phyloP scores from a whole-genome alignment of 2,329 filamentous ascomycete genomes.

The Xylaria sp. region DNA sequence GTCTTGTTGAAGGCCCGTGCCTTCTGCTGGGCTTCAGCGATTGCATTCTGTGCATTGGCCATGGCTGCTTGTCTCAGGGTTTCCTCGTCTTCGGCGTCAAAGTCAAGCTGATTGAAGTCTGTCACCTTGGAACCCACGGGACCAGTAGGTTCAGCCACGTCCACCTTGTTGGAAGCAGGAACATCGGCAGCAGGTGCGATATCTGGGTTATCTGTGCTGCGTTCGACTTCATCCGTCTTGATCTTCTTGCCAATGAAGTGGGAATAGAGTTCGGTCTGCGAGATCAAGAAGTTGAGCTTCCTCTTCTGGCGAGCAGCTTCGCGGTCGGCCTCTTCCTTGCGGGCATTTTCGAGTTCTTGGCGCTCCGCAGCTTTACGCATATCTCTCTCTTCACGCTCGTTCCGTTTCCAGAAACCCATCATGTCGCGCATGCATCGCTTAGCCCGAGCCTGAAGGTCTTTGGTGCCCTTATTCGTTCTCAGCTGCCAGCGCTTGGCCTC shows the following conservation, averaged over 20 bases:
- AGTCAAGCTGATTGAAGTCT: constrained; percentile 92
- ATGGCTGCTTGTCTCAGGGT: constrained; percentile 81
- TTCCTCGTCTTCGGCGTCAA: constrained; percentile 92
- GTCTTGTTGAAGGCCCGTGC: constrained; percentile 90
- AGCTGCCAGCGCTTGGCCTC: constrained; percentile 97
- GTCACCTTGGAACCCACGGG: constrained; percentile 75
- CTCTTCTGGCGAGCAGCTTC: constrained; percentile 97
- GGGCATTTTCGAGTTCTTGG: constrained; percentile 94
- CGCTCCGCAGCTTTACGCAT: constrained; percentile 91
- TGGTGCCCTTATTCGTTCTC: constrained; percentile 97
- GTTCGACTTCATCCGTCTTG: constrained; percentile 93
- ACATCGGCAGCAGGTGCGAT: constrained; percentile 62
- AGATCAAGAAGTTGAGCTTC: constrained; percentile 99
- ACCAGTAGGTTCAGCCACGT: constrained; percentile 60
- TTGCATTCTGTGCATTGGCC: constrained; percentile 94
- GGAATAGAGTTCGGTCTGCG: constrained; percentile 97
- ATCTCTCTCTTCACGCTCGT: constrained; percentile 96
- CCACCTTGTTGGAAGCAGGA: constrained; percentile 49
- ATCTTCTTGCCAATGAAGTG: constrained; percentile 99
- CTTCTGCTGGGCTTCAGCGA: constrained; percentile 91
- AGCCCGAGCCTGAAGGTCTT: constrained; percentile 93
- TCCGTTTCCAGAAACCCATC: constrained; percentile 99
- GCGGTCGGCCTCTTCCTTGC: constrained; percentile 95
- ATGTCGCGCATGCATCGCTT: constrained; percentile 99
- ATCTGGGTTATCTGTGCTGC: constrained; percentile 82